Evolutionary conservation across 2,329 filamentous ascomycete genomes (phyloP).

Genomic region (Furcasterigmium sp.): DNA sequence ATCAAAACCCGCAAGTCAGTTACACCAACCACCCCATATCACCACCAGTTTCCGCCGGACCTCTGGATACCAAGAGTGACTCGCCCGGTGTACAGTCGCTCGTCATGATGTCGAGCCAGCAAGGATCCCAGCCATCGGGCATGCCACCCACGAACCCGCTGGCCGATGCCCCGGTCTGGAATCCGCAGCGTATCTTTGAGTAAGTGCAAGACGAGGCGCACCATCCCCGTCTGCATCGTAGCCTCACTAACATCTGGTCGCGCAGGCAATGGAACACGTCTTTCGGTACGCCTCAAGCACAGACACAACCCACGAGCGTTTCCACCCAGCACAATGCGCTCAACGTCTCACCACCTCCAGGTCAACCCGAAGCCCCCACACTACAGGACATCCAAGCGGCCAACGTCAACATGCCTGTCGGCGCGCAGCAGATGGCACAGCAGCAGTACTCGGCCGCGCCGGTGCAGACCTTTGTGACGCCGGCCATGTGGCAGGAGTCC

Average conservation of each 20-base stretch:
- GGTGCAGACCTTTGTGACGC: constrained; percentile 57
- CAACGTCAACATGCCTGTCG: constrained; percentile 35
- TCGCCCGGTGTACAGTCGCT: constrained; percentile 68
- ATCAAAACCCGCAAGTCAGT: constrained; percentile 57
- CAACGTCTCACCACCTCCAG: constrained; percentile 47
- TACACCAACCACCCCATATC: constrained; percentile 69
- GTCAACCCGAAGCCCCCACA: constrained; percentile 47
- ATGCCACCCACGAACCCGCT: constrained; percentile 52
- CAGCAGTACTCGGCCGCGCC: constrained; percentile 45
- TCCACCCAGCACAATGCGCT: constrained; percentile 43
- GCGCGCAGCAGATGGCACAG: constrained; percentile 40
- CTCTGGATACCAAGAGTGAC: constrained; percentile 71
- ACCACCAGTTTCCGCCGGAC: constrained; percentile 70
- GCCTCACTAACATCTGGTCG: constrained; percentile 19
- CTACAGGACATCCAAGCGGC: constrained; percentile 48
- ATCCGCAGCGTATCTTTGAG: constrained; percentile 86
- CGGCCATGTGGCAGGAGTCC: constrained; percentile 69
- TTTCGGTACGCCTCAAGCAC: constrained; percentile 67
- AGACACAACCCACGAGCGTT: constrained; percentile 34
- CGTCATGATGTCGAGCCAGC: constrained; percentile 59
- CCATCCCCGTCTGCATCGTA: too few species aligned
- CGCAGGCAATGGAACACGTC: constrained; percentile 94
- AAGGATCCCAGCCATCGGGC: constrained; percentile 48
- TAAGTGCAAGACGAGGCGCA: too few species aligned
- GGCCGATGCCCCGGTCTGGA: constrained; percentile 67